Evolutionary conservation across 352 stramenopile genomes (phyloP).

Genomic region (Phytophthora fragariaefolia): DNA sequence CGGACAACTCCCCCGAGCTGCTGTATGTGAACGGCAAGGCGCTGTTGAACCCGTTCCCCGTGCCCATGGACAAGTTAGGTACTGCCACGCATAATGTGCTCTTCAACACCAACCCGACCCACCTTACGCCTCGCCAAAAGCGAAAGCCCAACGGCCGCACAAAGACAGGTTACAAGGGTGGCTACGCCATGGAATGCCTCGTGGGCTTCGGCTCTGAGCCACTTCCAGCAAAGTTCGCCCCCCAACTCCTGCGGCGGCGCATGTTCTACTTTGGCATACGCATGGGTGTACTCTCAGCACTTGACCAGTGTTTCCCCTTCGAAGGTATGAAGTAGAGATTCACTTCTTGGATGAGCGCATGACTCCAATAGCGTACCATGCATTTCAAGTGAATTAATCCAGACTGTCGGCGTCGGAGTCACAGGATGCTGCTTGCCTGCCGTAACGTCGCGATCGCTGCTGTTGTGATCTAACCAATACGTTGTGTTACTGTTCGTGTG

Average conservation of each 20-base stretch:
- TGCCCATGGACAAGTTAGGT: conserved; percentile 26
- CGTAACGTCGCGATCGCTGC: too few species aligned
- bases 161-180: conserved; percentile 25
- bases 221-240: conserved; percentile 40
- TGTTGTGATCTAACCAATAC: too few species aligned
- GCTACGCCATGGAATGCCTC: conserved; percentile 49
- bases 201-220: conserved; percentile 53
- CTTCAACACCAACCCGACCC: conserved; percentile 57
- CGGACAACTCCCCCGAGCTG: conserved; percentile 35
- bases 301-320: conserved; percentile 42
- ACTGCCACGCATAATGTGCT: conserved; percentile 38
- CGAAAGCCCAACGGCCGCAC: conserved; percentile 35
- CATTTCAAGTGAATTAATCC: too few species aligned
- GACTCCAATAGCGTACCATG: too few species aligned
- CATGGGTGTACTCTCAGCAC: conserved; percentile 35
- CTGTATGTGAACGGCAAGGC: conserved; percentile 65
- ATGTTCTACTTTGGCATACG: conserved; percentile 50
- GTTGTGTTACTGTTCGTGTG: too few species aligned
- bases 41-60: conserved; percentile 49
- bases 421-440: too few species aligned
- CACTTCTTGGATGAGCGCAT: too few species aligned
- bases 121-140: conserved; percentile 49
- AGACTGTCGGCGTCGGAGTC: too few species aligned
- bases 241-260: conserved; percentile 41
- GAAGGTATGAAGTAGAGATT: conserved; percentile 36